Base-by-base conservation (phyloP, 2,329 filamentous ascomycete genomes). In the Aspergillus spinulosporus region DNA sequence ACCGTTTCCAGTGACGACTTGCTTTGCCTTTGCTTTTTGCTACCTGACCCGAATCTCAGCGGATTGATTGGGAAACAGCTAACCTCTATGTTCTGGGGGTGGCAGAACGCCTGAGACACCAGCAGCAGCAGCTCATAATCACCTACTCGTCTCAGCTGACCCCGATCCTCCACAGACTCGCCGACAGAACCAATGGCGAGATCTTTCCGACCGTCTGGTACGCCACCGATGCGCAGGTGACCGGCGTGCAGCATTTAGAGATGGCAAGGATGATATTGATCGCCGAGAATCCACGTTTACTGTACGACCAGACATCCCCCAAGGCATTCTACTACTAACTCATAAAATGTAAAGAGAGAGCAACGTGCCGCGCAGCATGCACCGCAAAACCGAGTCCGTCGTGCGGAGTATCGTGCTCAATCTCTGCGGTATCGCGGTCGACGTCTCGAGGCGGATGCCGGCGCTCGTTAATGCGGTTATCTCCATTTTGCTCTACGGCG, bases 171-270 rank as follows among this genome's bases (percentile, higher is more conserved):
- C 50, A 64, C 1, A 52, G 40, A 5, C 47, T 52, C 11, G 56
- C 63, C 9, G 59, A 66, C 7, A 46, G 56, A 34, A 44, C 58
- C 2, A 63, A 58, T 14, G 64, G 62, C n/a, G 48, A 59, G 31
- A 52, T 64, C 21, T 64, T 66, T 14, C 64, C 64, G 8, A 65
- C 62, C 1, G 53, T 64, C 1, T 66, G 62, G 65, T 66, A 64
- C 44, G 48, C 47, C 21, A 62, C 55, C 5, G 60, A 65, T 39
- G 49, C 54, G 4, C 63, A 67, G 15, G 61, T 66, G 11, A 64
- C 63, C 11, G 64, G 56, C 14, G 54, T 58, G 1, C 64, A 66
- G 36, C 64, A 66, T 32, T 57, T 64, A 11, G 52, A 57, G n/a
- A 43, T 67, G 8, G 57, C 62, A 6, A 53, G 60, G 32, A 62